Evolutionary conservation across 2,329 filamentous ascomycete genomes (phyloP).

Genomic region (Clonostachys solani): DNA sequence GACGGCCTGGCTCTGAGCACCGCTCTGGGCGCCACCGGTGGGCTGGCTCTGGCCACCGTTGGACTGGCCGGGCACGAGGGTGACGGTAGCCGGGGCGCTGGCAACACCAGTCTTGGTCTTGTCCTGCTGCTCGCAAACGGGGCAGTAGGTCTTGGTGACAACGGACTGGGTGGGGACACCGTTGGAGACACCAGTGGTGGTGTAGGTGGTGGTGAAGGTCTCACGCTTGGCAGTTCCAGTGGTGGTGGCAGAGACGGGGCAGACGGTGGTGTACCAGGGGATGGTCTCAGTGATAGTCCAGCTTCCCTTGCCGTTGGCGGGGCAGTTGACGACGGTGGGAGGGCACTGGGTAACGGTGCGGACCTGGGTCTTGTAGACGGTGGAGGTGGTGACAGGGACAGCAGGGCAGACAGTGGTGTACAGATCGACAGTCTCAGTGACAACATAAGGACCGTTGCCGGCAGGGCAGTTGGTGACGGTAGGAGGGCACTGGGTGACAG

Average conservation of each 20-base stretch:
- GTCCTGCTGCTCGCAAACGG: background rate
- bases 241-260: slow-evolving; percentile 18
- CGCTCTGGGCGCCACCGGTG: slow-evolving; percentile 1
- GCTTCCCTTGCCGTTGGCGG: slow-evolving; percentile 9
- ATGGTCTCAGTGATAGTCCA: slow-evolving; percentile 11
- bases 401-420: slow-evolving; percentile 59
- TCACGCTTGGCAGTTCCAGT: slow-evolving; percentile 2
- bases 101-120: too few relatives aligned
- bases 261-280: slow-evolving; percentile 25
- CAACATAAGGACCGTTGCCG: background rate
- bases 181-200: slow-evolving; percentile 1
- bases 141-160: slow-evolving; percentile 9
- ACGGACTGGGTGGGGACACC: background rate
- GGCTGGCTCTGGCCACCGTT: slow-evolving; percentile 1
- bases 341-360: slow-evolving; percentile 55
- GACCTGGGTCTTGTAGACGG: background rate
- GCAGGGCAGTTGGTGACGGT: slow-evolving; percentile 54
- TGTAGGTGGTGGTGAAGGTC: slow-evolving; percentile 1
- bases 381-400: slow-evolving; percentile 4
- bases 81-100: background rate
- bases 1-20: background rate
- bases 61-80: background rate
- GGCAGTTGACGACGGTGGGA: slow-evolving; percentile 55
- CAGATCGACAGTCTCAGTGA: slow-evolving; percentile 29
- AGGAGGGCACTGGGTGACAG: slow-evolving; percentile 52